Percentiles rank a stretch among this genome's conserved stretches.
Evolutionary conservation across 1,284 basidiomycete genomes (phyloP).

Genomic region (Chalciporus sp.): DNA sequence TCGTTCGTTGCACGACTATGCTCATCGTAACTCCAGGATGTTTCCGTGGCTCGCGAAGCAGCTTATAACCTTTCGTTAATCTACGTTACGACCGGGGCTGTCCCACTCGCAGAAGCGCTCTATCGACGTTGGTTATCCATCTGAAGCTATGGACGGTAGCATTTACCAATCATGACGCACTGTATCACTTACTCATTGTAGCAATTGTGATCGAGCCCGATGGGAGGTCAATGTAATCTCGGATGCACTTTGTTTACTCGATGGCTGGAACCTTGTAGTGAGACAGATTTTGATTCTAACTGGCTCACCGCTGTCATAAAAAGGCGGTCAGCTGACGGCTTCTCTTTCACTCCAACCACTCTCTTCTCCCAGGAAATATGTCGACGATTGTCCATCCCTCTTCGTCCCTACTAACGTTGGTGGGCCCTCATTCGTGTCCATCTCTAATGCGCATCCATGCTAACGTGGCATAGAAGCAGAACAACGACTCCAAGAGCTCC

Average conservation of each 20-base stretch:
- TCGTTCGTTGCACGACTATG: not conserved
- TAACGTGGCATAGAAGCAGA: conserved; percentile 15
- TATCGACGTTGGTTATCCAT: conserved; percentile 72
- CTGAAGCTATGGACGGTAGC: conserved; percentile 31
- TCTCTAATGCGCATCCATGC: not conserved
- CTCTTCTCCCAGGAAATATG: conserved; percentile 12
- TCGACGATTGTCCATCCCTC: conserved; percentile 10
- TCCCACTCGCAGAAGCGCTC: conserved; percentile 63
- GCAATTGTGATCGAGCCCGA: conserved; percentile 8
- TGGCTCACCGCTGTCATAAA: not conserved
- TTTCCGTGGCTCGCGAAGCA: conserved; percentile 57
- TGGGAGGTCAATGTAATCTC: not conserved
- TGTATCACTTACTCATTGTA: not conserved
- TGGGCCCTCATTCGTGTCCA: conserved; percentile 1
- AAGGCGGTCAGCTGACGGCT: not conserved
- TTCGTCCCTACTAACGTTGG: conserved; percentile 19
- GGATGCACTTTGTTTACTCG: not conserved
- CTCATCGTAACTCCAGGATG: conserved; percentile 14
- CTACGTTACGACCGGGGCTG: conserved; percentile 76
- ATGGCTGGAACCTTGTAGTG: not conserved
- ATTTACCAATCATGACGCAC: not conserved
- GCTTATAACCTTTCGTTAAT: conserved; percentile 89
- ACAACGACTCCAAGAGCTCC: conserved; percentile 25
- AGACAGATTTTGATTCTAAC: conserved; percentile 16
- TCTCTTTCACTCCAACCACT: not conserved